Conservation (phyloP, 495 filamentous ascomycete genomes). For the Stereocaulon alpinum region DNA sequence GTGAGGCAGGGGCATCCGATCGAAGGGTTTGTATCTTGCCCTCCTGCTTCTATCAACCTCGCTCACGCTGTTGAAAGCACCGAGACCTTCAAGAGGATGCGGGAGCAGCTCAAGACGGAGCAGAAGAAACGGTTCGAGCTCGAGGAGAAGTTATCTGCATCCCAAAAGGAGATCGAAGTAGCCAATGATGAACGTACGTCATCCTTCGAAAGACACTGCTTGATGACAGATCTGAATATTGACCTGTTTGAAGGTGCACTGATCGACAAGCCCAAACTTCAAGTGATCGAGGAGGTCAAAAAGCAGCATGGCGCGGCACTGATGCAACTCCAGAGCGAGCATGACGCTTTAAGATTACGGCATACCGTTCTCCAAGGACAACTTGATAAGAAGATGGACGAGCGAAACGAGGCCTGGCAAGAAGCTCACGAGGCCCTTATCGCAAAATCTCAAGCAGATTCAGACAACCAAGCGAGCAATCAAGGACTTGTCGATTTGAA, state of each 20-base stretch:
- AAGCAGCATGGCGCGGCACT: conserved; percentile 36
- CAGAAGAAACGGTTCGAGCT: conserved; percentile 35
- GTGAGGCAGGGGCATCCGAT: conserved; percentile 14
- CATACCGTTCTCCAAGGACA: conserved; percentile 34
- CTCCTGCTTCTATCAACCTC: background rate
- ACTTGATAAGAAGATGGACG: conserved; percentile 31
- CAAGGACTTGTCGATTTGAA: conserved; percentile 33
- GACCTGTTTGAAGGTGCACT: conserved; percentile 32
- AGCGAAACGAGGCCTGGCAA: conserved; percentile 33
- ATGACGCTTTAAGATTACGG: conserved; percentile 34
- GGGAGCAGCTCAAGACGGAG: conserved; percentile 34
- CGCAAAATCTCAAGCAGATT: conserved; percentile 32
- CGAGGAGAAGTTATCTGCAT: conserved; percentile 31
- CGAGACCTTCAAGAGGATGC: conserved; percentile 39
- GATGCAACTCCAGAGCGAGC: conserved; percentile 36
- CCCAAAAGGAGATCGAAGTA: conserved; percentile 32
- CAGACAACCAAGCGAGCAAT: conserved; percentile 21
- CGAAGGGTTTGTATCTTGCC: conserved; percentile 16
- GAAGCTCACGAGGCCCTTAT: conserved; percentile 38
- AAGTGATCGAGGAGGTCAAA: conserved; percentile 39
- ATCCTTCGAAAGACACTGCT: conserved; percentile 3
- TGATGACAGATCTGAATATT: conserved; percentile 19
- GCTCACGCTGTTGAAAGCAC: conserved; percentile 19
- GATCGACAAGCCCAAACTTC: conserved; percentile 39
- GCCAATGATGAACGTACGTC: conserved; percentile 35